Evolutionary conservation across 2,329 filamentous ascomycete genomes (phyloP).

Genomic region (Penicillium sclerotiorum): DNA sequence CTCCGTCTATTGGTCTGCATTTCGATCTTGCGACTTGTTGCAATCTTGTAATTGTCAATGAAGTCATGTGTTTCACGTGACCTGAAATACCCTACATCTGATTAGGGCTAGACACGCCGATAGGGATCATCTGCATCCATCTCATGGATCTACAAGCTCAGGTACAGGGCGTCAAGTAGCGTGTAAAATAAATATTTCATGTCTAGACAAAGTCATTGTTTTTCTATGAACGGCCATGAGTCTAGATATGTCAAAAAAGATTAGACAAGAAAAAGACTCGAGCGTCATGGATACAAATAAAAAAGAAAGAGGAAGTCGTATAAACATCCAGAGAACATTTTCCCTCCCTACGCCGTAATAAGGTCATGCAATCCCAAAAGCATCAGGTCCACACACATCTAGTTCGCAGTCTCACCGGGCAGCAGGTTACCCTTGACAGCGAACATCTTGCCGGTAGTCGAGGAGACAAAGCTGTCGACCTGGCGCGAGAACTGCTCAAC

Average conservation of each 20-base stretch:
- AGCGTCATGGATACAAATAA: conserved; percentile 33
- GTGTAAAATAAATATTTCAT: conserved; percentile 7
- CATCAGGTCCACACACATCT: conserved; percentile 28
- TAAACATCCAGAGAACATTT: conserved; percentile 45
- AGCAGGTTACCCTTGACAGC: conserved; percentile 75
- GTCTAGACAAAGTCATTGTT: conserved; percentile 18
- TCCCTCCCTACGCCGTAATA: conserved; percentile 46
- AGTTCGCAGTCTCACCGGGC: conserved; percentile 55
- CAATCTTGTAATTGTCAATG: background rate
- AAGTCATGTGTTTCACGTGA: conserved; percentile 13
- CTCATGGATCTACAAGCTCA: background rate
- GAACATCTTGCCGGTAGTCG: conserved; percentile 96
- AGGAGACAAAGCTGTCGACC: conserved; percentile 92
- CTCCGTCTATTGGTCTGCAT: too few species aligned
- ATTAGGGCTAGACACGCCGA: conserved; percentile 14
- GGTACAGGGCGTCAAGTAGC: background rate
- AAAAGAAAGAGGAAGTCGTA: conserved; percentile 40
- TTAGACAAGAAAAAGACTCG: conserved; percentile 19
- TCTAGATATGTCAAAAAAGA: conserved; percentile 20
- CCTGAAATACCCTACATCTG: conserved; percentile 11
- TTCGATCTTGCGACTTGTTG: background rate
- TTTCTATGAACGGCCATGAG: conserved; percentile 28
- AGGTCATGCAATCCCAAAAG: conserved; percentile 45
- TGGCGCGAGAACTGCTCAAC: conserved; percentile 98
- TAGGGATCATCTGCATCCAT: too few species aligned